These are phyloP conservation scores for Batkoa obscura DNA, from an alignment of 371 early-diverging fungal genomes.

Conservation along the genomic window DNA sequence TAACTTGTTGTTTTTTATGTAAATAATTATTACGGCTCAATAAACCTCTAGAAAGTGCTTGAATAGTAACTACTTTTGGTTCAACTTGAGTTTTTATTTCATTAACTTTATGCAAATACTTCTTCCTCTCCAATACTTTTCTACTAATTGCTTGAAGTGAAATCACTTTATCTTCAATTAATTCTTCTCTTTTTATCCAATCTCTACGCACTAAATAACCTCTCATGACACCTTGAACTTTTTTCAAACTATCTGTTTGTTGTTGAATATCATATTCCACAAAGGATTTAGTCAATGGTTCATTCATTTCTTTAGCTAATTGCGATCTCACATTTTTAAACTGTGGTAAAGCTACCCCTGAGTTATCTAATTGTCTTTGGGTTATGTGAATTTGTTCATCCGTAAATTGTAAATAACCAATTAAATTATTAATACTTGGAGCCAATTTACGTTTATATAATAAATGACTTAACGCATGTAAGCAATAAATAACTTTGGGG, in stretches of 20 bases:
- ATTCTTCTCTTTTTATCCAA: slow-evolving; percentile 17
- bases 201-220: slow-evolving; percentile 28
- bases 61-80: neutral
- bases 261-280: neutral
- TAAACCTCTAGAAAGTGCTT: slow-evolving; percentile 2
- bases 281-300: slow-evolving; percentile 10
- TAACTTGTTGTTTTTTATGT: neutral
- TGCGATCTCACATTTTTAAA: slow-evolving; percentile 58
- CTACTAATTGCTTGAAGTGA: too few species aligned
- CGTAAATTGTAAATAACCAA: slow-evolving; percentile 82
- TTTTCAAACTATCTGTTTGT: neutral
- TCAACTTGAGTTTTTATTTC: neutral
- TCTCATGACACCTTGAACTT: slow-evolving; percentile 36
- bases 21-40: neutral
- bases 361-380: slow-evolving; percentile 59
- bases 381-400: slow-evolving; percentile 70
- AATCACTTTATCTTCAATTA: neutral
- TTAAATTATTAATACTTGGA: slow-evolving; percentile 76
- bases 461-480: slow-evolving; percentile 96
- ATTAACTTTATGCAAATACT: too few species aligned
- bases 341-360: slow-evolving; percentile 60
- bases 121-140: too few species aligned
- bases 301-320: slow-evolving; percentile 39
- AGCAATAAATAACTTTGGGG: slow-evolving; percentile 98
- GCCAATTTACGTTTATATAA: slow-evolving; percentile 67